Evolutionary conservation across 768 basidiomycete species (phyloP).

Genomic region (Tephrocybe rancida): DNA sequence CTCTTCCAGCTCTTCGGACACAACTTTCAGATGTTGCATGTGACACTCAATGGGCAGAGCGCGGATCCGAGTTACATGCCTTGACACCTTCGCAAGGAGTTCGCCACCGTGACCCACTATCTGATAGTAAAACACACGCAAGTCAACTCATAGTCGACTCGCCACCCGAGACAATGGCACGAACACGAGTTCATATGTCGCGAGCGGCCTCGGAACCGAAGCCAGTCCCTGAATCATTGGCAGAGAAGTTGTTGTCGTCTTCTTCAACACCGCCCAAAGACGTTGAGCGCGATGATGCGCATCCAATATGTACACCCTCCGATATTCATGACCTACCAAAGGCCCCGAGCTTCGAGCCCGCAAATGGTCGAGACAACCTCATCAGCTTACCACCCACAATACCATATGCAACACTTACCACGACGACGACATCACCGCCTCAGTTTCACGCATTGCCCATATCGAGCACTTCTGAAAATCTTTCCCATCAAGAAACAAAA

Average conservation of each 20-base stretch:
- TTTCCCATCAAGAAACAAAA: conserved; percentile 8
- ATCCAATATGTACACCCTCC: too few species aligned
- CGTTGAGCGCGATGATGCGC: neutral
- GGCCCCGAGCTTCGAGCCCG: neutral
- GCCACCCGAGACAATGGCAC: conserved; percentile 29
- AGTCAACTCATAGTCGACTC: conserved; percentile 6
- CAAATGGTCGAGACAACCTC: neutral
- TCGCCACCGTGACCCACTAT: conserved; percentile 2
- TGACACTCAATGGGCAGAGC: neutral
- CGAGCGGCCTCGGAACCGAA: neutral
- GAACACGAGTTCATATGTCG: conserved; percentile 26
- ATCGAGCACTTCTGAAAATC: conserved; percentile 5
- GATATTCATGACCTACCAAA: too few species aligned
- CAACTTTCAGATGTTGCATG: conserved; percentile 26
- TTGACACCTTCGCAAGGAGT: neutral
- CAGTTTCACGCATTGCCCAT: conserved; percentile 3
- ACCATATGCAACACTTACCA: neutral
- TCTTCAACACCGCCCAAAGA: neutral
- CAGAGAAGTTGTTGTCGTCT: neutral
- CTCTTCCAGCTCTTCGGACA: conserved; percentile 20
- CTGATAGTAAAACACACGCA: neutral
- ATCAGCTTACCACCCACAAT: neutral
- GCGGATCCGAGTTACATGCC: neutral
- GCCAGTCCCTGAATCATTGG: neutral
- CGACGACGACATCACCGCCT: neutral